Percentiles rank a stretch among this genome's conserved stretches.
These are phyloP conservation scores for Cyclotella atomus DNA, from an alignment of 108 stramenopile genomes.

Conservation along the genomic window DNA sequence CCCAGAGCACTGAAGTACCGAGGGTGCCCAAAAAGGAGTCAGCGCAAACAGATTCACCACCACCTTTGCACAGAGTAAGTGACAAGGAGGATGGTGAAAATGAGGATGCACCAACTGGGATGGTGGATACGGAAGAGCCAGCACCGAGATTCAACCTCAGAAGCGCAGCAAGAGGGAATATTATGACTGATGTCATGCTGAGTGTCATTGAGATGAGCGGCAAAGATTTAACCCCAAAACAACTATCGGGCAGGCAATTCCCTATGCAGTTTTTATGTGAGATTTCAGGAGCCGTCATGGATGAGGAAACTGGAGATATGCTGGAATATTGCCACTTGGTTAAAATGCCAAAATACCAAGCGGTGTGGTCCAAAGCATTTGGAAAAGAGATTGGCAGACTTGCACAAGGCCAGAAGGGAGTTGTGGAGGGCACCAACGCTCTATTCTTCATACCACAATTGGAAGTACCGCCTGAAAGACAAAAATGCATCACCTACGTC, in stretches of 20 bases:
- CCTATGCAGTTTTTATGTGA: not conserved
- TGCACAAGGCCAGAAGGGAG: not conserved
- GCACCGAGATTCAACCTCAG: too few species aligned
- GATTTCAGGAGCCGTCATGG: not conserved
- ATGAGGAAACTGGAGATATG: not conserved
- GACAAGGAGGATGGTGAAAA: too few species aligned
- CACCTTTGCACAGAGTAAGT: too few species aligned
- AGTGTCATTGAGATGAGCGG: too few species aligned
- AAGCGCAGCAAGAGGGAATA: too few species aligned
- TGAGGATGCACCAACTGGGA: too few species aligned
- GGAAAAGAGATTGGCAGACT: constrained; percentile 3
- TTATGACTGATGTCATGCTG: too few species aligned
- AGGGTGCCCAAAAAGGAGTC: too few species aligned
- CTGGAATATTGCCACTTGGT: not conserved
- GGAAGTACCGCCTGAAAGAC: not conserved
- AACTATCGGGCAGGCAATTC: not conserved
- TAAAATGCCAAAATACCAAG: not conserved
- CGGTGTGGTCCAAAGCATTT: not conserved
- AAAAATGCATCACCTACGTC: not conserved
- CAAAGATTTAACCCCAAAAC: too few species aligned
- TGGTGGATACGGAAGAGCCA: too few species aligned
- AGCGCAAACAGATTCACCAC: not conserved
- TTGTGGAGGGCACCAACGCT: not conserved
- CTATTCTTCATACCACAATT: not conserved
- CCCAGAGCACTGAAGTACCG: not conserved